Base-by-base conservation (phyloP, 495 filamentous ascomycete genomes). In the Aspergillus funiculosus region DNA sequence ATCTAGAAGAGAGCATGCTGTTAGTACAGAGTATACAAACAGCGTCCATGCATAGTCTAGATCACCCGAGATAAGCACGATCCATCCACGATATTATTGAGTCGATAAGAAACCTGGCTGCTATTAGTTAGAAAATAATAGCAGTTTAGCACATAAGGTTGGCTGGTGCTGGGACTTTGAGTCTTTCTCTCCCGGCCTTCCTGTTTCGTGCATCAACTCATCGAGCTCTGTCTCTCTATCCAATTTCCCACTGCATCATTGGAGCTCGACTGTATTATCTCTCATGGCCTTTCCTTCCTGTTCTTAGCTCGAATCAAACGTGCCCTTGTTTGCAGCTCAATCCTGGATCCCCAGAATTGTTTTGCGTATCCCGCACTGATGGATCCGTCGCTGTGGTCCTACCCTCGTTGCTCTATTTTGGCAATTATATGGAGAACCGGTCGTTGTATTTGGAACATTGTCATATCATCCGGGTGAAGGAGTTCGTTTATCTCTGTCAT, bases 181-280 rank as follows among this genome's bases (percentile, higher is more conserved):
- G 29, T 17, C 39, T 17, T 45, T 51, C 54, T 58, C 53, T 46
- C 34, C 47, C 39, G 52, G 52, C 45, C 63, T 64, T 62, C 60
- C 58, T 37, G 43, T 66, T 61, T 59, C 8, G 52, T 50, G 25
- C 14, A 51, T 22, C 13, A 15, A 30, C 11, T 27, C 25, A 9
- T 30, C 13, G 34, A 21, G n/a, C 22, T 30, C 26, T 11, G 17
- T n/a, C 4, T 3, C 7, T 10, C 3, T 28, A 3, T 15, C 8
- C 22, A 15, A 10, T 41, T 18, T 29, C 14, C 26, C 19, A 8
- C 24, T 18, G 6, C 9, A 4, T 29, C 25, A 8, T 41, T 28
- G 24, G 39, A 29, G 26, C 35, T 20, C 22, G 35, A 17, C 11
- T 38, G 11, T 18, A 24, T 13, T 41, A 41, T 41, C 39, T 34